Base-by-base conservation (phyloP, 768 basidiomycete genomes). In the Suillus tomentosus region DNA sequence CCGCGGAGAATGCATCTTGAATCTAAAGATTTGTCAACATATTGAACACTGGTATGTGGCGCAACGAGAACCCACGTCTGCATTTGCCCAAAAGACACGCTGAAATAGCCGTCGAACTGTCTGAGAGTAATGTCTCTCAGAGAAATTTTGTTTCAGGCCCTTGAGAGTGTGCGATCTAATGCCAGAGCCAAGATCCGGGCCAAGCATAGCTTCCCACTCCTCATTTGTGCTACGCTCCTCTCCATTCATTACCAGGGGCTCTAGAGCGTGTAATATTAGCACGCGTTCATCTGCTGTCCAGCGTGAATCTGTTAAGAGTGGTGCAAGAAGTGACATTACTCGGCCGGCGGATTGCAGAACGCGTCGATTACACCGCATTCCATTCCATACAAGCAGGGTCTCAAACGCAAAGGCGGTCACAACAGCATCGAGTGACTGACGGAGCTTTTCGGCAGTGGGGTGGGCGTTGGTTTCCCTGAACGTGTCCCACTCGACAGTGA, bases 401-500 rank as follows among this genome's bases (percentile, higher is more conserved):
- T 95, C 90, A 69, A 92, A 96, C 42, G 80, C 79, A 3, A 97
- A 75, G 3, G 88, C 84, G 2, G 80, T 78, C 9, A 93, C 79
- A 6, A 87, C 85, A 37, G 89, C 74, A 71, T 98, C 95, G 61
- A 97, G 69, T 5, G 85, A 80, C 37, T 82, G 80, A 24, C 94
- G 86, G 5, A 88, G 81, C 54, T 80, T 81, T 72, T 92, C 92
- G 0, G 85, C 85, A 8, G 84, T 85, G 27, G 82, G 80, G 64
- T 79, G 79, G 14, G 68, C 65, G 36, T 67, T 68, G 8, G 62
- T 70, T 15, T 77, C 77, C 24, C 74, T 76, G 31, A 72, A 72
- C 8, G 70, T 75, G 48, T 85, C 84, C 85, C 85, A 86, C 48
- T 85, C 83, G 1, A 66, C 65, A 27, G 69, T 58, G 17, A 88